Percentiles rank a stretch among this genome's conserved stretches.
Evolutionary conservation across 2,329 filamentous ascomycete species (phyloP).

Genomic region (Xylariomycetidae sp.): DNA sequence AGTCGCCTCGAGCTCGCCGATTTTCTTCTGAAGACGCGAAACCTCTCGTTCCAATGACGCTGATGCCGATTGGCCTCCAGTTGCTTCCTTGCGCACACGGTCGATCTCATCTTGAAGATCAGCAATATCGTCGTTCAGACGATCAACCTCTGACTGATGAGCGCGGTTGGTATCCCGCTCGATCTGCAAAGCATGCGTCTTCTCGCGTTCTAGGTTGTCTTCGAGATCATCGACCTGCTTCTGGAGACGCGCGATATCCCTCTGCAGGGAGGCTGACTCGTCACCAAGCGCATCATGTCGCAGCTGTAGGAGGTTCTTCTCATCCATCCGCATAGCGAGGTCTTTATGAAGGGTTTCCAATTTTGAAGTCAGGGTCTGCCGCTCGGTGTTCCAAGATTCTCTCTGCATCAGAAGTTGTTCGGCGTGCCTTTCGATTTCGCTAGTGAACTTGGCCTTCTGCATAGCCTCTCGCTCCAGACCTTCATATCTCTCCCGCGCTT

Average conservation of each 20-base stretch:
- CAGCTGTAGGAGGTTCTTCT: slow-evolving; percentile 65
- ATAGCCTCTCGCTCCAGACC: slow-evolving; percentile 48
- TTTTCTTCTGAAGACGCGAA: slow-evolving; percentile 17
- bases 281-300: slow-evolving; percentile 63
- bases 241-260: slow-evolving; percentile 51
- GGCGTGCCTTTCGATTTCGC: slow-evolving; percentile 39
- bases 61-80: slow-evolving; percentile 15
- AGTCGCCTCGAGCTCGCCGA: slow-evolving; percentile 17
- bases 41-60: slow-evolving; percentile 18
- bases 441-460: slow-evolving; percentile 42
- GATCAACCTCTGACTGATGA: slow-evolving; percentile 49
- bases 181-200: slow-evolving; percentile 52
- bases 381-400: slow-evolving; percentile 33
- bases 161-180: slow-evolving; percentile 55
- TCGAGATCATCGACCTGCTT: slow-evolving; percentile 43
- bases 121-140: slow-evolving; percentile 42
- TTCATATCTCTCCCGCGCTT: slow-evolving; percentile 42
- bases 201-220: slow-evolving; percentile 45
- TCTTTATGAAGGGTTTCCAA: slow-evolving; percentile 56
- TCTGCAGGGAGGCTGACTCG: slow-evolving; percentile 64
- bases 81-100: slow-evolving; percentile 14
- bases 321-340: slow-evolving; percentile 52
- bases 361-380: slow-evolving; percentile 41
- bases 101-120: slow-evolving; percentile 40
- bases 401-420: slow-evolving; percentile 40